These are phyloP conservation scores for Colletotrichum aenigma DNA, from an alignment of 2,329 filamentous ascomycete genomes.

Conservation along the genomic window DNA sequence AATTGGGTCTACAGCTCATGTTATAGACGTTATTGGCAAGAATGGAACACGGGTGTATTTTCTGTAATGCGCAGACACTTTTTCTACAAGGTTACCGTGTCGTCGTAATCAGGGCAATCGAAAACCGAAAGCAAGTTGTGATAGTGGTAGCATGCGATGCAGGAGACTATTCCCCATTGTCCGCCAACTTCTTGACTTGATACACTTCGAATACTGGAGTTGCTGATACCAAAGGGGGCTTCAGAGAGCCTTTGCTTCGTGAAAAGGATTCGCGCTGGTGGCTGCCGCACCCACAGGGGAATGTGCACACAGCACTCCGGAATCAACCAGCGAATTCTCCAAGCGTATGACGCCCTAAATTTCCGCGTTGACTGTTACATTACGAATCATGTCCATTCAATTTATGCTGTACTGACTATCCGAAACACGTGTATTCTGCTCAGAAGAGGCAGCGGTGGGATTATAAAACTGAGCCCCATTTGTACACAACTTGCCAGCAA, in stretches of 20 bases:
- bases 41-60: no score
- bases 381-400: no score
- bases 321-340: no score
- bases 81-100: no score
- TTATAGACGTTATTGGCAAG: no score
- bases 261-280: not conserved
- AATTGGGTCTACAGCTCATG: no score
- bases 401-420: no score
- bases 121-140: fast-evolving
- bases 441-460: no score
- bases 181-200: not conserved
- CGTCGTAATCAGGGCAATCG: not conserved
- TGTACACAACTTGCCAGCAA: not conserved
- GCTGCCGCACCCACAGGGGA: no score
- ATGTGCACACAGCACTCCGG: no score
- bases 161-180: not conserved
- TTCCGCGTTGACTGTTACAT: not conserved
- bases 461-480: not conserved
- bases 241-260: fast-evolving
- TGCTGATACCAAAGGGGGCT: not conserved
- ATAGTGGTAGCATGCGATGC: not conserved
- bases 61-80: no score
- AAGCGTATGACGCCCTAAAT: no score
- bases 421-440: not conserved
- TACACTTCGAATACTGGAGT: not conserved